Base-by-base conservation (phyloP, 306 rosid species). In the Dalbergia oliveri region DNA sequence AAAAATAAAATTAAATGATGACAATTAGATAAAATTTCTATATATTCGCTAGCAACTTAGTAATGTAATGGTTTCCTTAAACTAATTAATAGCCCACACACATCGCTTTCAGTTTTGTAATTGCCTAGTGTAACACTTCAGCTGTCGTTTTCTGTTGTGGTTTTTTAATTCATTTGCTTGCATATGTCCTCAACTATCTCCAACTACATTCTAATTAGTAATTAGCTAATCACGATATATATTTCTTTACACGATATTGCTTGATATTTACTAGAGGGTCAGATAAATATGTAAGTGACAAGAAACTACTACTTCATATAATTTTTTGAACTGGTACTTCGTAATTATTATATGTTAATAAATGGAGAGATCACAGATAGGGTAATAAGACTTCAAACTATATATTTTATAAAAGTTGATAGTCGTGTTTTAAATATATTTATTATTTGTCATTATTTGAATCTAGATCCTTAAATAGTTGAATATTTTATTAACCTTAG, bases 131-230 rank as follows among this genome's bases (percentile, higher is more conserved):
- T 35, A 79, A 79, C 83, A 44, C 53, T 81, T 66, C 51, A 73
- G 53, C 35, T 43, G 34, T 66, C 76, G 19, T 21, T 66, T 74
- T 81, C 63, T 64, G 79, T 73, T 33, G 39, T 47, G 68, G 9
- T 49, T 73, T 49, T 73, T 81, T 31, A 53, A 81, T 73, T 81
- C 11, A 73, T 73, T 66, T 56, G n/a, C 69, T 56, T 66, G 53
- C 57, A 81, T 56, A 56, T 45, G 53, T 81, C 80, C 47, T 45
- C 65, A 65, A 54, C 75, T 19, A 44, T 51, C 75, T 63, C 53
- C 69, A 73, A 65, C 75, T 12, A 81, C 73, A 73, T 64, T n/a
- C 41, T 72, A 61, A 79, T 63, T 37, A 51, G 60, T 66, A 73
- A 62, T 72, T 72, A 72, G 66, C 49, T 63, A 72, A 80, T 41